These are phyloP conservation scores for Phaeolepiota aurea DNA, from an alignment of 768 basidiomycete genomes.

Conservation along the genomic window DNA sequence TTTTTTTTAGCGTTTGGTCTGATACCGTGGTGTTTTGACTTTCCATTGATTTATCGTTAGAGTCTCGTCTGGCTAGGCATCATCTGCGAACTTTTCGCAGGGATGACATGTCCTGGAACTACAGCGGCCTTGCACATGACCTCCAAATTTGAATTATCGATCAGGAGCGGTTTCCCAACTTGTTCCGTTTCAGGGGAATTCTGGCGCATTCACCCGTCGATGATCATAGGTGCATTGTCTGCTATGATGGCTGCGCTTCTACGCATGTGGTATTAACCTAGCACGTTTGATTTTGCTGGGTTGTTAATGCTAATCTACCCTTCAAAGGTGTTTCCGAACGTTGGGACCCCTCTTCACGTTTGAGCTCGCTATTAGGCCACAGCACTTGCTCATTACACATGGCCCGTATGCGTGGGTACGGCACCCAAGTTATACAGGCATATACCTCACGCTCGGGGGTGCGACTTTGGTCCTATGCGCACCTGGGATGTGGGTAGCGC, in stretches of 20 bases:
- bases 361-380: constrained; percentile 29
- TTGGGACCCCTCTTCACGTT: constrained; percentile 36
- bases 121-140: background rate
- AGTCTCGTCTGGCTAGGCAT: constrained; percentile 21
- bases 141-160: background rate
- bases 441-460: constrained; percentile 25
- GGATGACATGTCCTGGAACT: constrained; percentile 2
- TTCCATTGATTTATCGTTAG: constrained; percentile 8
- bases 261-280: constrained; percentile 20
- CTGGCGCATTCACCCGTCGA: constrained; percentile 11
- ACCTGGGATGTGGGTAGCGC: constrained; percentile 23
- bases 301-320: background rate
- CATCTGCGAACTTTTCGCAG: constrained; percentile 9
- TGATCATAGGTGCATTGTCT: constrained; percentile 17
- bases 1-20: background rate
- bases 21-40: constrained; percentile 2
- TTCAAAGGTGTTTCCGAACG: constrained; percentile 26
- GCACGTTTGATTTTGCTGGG: background rate
- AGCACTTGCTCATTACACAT: constrained; percentile 31
- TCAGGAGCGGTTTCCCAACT: no score
- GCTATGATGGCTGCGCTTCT: constrained; percentile 18
- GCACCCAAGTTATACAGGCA: constrained; percentile 36
- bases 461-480: constrained; percentile 20
- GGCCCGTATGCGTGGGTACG: constrained; percentile 36
- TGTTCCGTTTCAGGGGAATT: background rate